A percentile compares a stretch with the other conserved stretches of the same genome.
phyloP scores from a whole-genome alignment of 139 green algal genomes.

The Picochlorum sp. region DNA sequence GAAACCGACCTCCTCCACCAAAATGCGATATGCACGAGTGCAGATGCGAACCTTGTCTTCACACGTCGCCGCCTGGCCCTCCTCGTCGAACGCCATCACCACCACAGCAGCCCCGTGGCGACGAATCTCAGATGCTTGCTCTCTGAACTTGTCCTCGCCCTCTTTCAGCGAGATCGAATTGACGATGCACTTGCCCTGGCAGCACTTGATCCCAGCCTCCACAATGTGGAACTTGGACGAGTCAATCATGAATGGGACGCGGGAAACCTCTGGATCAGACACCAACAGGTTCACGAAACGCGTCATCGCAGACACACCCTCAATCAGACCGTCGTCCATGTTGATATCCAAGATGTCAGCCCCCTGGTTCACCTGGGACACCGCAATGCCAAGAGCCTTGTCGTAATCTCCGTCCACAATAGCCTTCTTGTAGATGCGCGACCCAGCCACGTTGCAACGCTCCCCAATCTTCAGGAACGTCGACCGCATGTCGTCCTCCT shows the following conservation, averaged over 20 bases:
- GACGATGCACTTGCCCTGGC: constrained; percentile 95
- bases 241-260: constrained; percentile 98
- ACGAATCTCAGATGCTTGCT: constrained; percentile 71
- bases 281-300: constrained; percentile 95
- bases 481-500: constrained; percentile 58
- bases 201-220: constrained; percentile 95
- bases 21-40: constrained; percentile 82
- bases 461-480: constrained; percentile 96
- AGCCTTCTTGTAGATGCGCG: constrained; percentile 93
- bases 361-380: constrained; percentile 53
- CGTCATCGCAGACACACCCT: constrained; percentile 90
- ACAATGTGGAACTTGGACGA: constrained; percentile 95
- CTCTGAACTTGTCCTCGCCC: constrained; percentile 86
- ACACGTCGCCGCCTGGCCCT: constrained; percentile 67
- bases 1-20: constrained; percentile 94
- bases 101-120: constrained; percentile 89
- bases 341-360: constrained; percentile 97
- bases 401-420: constrained; percentile 92
- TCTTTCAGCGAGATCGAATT: constrained; percentile 98
- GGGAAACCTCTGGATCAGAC: constrained; percentile 85
- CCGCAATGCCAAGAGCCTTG: constrained; percentile 61
- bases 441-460: constrained; percentile 96
- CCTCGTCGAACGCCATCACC: constrained; percentile 98
- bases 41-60: constrained; percentile 90
- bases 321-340: constrained; percentile 97